Base-by-base conservation (phyloP, 2,329 filamentous ascomycete species). In the Fusarium annulatum region DNA sequence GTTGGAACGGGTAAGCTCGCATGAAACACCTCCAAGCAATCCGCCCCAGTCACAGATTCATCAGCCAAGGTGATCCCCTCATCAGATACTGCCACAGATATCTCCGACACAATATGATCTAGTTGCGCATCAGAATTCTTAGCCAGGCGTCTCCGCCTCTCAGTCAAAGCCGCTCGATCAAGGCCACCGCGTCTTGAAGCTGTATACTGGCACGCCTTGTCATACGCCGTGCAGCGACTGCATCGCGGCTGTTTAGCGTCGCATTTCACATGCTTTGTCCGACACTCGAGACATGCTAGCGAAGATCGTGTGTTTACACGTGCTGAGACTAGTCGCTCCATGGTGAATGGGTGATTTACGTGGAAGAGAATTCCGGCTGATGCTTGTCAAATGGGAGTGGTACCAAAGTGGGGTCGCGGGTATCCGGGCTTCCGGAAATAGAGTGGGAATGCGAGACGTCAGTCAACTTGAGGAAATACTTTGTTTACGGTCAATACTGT, bases 231-330 rank as follows among this genome's bases (percentile, higher is more conserved):
- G 72, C 87, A 89, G 61, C 86, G 81, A 14, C 73, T 79, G 66
- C 87, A 88, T 53, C 81, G 82, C 9, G 86, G 86, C 21, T 84
- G 82, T 36, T 82, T 83, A 18, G 84, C 86, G 74, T 88, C 86
- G 75, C 87, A 89, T 73, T 88, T 88, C 41, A 88, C 77, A 76
- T 89, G 87, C 39, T 86, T 81, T 28, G 81, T 85, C 26, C 87
- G 83, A 66, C 87, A 89, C 34, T 84, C 84, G 15, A 88, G 83
- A 75, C 87, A 89, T 19, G 87, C 87, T 59, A 85, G 72, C 5
- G 80, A 82, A 3, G 75, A 73, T 9, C 74, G 70, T 14, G 70
- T 76, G 16, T 53, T 49, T 6, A 14, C 36, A 11, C 59, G 69
- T 15, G 14, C 42, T 38, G 55, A 38, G 14, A 34, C 43, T 19